These are phyloP conservation scores for Zasmidium angulare DNA, from an alignment of 2,329 filamentous ascomycete species.

Conservation along the genomic window DNA sequence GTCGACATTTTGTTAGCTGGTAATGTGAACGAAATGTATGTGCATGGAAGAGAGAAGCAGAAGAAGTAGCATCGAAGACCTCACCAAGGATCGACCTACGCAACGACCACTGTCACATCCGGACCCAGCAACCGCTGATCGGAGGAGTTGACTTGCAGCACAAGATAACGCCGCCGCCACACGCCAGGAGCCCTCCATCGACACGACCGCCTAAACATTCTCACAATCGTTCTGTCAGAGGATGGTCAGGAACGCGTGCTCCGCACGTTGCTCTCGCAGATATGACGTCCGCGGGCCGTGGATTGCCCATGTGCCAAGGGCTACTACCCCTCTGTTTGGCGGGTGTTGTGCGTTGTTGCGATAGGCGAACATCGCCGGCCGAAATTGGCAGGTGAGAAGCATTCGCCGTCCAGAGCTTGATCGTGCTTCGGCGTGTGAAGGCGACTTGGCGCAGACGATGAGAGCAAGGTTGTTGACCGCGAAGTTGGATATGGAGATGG, in stretches of 20 bases:
- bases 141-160: neutral
- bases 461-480: neutral
- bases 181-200: neutral
- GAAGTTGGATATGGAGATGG: too few species aligned
- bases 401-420: neutral
- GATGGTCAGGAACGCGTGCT: neutral
- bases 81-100: neutral
- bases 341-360: neutral
- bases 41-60: neutral
- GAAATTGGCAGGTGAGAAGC: neutral
- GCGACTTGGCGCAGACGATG: neutral
- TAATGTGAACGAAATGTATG: neutral
- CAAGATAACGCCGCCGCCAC: neutral
- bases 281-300: neutral
- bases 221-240: neutral
- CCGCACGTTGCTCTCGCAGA: neutral
- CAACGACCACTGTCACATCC: neutral
- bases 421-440: neutral
- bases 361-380: neutral
- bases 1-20: neutral
- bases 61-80: neutral
- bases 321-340: neutral
- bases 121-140: neutral
- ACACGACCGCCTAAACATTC: too few species aligned
- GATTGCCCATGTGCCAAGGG: too few species aligned